These are phyloP conservation scores for Xenosphaeropsis pyriputrescens DNA, from an alignment of 2,329 filamentous ascomycete species.

Conservation along the genomic window DNA sequence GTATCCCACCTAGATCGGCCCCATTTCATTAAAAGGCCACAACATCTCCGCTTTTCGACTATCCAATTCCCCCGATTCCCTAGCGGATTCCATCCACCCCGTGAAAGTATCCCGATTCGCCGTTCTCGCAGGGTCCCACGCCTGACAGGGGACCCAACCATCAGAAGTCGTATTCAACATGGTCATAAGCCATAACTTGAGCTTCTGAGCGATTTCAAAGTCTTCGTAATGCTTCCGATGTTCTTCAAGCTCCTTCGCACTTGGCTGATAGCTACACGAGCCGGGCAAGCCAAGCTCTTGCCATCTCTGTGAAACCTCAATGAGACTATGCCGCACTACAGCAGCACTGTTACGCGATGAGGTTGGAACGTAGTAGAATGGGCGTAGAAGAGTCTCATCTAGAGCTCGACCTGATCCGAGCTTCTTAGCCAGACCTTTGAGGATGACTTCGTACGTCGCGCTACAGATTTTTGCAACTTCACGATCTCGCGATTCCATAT, in stretches of 20 bases:
- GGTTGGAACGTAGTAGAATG: slow-evolving; percentile 23
- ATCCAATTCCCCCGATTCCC: background rate
- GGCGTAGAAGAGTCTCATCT: slow-evolving; percentile 21
- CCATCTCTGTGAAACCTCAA: slow-evolving; percentile 22
- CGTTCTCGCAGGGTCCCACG: slow-evolving; percentile 7
- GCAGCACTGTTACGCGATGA: slow-evolving; percentile 25
- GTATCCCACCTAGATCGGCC: no score
- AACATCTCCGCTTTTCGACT: background rate
- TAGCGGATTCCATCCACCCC: slow-evolving; percentile 1
- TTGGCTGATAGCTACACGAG: slow-evolving; percentile 14
- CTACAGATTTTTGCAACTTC: slow-evolving; percentile 5
- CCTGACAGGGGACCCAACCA: slow-evolving; percentile 10
- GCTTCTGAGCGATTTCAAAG: slow-evolving; percentile 7
- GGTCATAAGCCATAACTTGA: slow-evolving; percentile 5
- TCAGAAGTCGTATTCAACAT: slow-evolving; percentile 6
- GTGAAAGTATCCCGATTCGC: slow-evolving; percentile 2
- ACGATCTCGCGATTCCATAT: slow-evolving; percentile 13
- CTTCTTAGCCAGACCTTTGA: slow-evolving; percentile 17
- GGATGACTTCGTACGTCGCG: slow-evolving; percentile 18
- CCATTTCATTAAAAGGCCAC: background rate
- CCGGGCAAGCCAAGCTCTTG: slow-evolving; percentile 21
- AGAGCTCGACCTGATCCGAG: slow-evolving; percentile 17
- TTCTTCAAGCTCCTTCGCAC: slow-evolving; percentile 5
- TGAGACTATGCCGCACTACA: slow-evolving; percentile 23
- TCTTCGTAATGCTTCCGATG: slow-evolving; percentile 7